Base-by-base conservation (phyloP, 768 basidiomycete genomes). In the Kwoniella sp. region DNA sequence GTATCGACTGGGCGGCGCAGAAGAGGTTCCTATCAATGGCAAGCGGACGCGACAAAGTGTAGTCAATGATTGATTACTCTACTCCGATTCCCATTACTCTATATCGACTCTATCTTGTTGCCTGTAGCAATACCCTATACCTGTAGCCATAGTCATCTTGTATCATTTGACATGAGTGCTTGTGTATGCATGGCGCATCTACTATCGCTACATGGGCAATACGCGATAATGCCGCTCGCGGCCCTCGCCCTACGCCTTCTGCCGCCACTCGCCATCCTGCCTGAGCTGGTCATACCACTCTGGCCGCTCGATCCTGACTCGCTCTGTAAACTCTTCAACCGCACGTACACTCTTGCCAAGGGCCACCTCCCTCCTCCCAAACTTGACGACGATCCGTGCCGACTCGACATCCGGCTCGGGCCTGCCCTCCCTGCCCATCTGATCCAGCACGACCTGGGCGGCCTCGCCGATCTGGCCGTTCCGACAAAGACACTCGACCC, bases 401-500 rank as follows among this genome's bases (percentile, higher is more conserved):
- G 39, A 57, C 22, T 60, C 60, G 32, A 23, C 52, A 32, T 42
- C 46, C 14, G 48, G 23, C 12, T 40, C 29, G 36, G 54, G 31
- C 7, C 3, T 19, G 17, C 26, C 34, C 23, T 42, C 39, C 11
- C 34, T 19, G 8, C 38, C 57, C 84, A 91, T 88, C 57, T 84
- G 81, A 51, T 80, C 45, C 53, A 84, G 84, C 17, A 84, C 78
- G 15, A 82, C 76, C 65, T 80, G 79, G 36, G 83, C 68, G 0
- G 88, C 91, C 20, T 87, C 84, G 19, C 83, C 80, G 27, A 88
- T 60, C 62, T 78, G 77, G 8, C 82, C 80, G 40, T 82, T 68
- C 20, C 89, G 80, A 63, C 87, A 88, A n/a, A 93, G 79, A 66
- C 86, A 88, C 73, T 95, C 90, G 17, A 95, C 70, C 78, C 84